A percentile compares a stretch with the other conserved stretches of the same genome.
Conservation (phyloP, 2,329 filamentous ascomycete genomes). For the Cytospora chrysosperma region DNA sequence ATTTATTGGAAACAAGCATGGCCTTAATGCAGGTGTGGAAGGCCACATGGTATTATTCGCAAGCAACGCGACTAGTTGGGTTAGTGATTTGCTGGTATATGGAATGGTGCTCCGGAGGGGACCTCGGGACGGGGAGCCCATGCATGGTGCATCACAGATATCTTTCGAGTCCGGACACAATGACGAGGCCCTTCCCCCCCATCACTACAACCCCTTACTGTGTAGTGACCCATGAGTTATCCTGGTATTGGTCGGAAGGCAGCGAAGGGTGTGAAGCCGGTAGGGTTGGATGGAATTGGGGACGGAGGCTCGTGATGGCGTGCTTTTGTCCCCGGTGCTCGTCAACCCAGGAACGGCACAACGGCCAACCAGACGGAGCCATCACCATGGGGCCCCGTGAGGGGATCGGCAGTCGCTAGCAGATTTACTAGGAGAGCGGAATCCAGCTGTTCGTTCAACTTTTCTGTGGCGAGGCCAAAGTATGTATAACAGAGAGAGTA, state of each 20-base stretch:
- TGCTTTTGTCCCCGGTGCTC: constrained; percentile 3
- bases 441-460: not conserved
- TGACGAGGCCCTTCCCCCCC: no score
- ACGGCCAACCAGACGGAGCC: constrained; percentile 12
- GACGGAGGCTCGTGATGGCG: not conserved
- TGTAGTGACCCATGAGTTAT: no score
- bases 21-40: not conserved
- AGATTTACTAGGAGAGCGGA: not conserved
- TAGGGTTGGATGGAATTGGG: not conserved
- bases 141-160: not conserved
- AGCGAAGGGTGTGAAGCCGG: not conserved
- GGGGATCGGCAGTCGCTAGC: constrained; percentile 8
- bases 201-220: no score
- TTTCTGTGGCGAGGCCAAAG: not conserved
- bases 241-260: not conserved
- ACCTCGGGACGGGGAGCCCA: no score
- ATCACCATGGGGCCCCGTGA: not conserved
- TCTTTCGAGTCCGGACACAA: not conserved
- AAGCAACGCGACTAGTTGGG: not conserved
- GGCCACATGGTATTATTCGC: constrained; percentile 2
- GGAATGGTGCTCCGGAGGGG: not conserved
- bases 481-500: not conserved
- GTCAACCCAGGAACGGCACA: constrained; percentile 2
- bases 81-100: not conserved
- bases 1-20: not conserved